Conservation (phyloP, 495 filamentous ascomycete species). For the Oleoguttula mirabilis region DNA sequence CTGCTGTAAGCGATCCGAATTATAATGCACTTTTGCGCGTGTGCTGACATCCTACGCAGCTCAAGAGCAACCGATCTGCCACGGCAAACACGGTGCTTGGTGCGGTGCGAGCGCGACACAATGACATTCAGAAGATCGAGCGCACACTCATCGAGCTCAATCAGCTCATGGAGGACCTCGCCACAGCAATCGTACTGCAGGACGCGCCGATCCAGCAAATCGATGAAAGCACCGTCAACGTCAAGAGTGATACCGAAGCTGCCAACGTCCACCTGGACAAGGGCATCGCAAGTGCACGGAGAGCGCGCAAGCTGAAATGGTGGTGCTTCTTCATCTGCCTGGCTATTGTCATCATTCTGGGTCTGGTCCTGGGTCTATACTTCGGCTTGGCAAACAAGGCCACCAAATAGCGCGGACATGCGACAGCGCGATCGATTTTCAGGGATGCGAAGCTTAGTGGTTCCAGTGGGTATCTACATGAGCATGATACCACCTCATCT, state of each 20-base stretch:
- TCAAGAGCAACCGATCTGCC: slow-evolving; percentile 55
- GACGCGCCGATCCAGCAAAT: slow-evolving; percentile 42
- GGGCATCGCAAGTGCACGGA: slow-evolving; percentile 45
- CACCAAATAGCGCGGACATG: too few species aligned
- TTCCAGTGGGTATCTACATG: too few species aligned
- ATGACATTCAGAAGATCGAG: slow-evolving; percentile 63
- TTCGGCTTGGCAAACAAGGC: slow-evolving; percentile 30
- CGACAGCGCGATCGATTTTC: too few species aligned
- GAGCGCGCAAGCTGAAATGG: slow-evolving; percentile 58
- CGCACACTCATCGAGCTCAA: slow-evolving; percentile 52
- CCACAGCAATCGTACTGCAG: slow-evolving; percentile 52
- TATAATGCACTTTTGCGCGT: not conserved
- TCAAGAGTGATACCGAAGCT: slow-evolving; percentile 43
- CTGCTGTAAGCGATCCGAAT: slow-evolving; percentile 59
- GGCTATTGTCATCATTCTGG: slow-evolving; percentile 36
- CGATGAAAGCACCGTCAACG: slow-evolving; percentile 44
- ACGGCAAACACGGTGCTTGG: slow-evolving; percentile 53
- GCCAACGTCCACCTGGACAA: slow-evolving; percentile 50
- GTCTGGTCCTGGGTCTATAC: slow-evolving; percentile 31
- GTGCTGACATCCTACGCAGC: slow-evolving; percentile 34
- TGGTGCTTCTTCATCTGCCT: slow-evolving; percentile 47
- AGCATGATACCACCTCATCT: too few species aligned
- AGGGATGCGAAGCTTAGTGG: too few species aligned
- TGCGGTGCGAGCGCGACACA: slow-evolving; percentile 62
- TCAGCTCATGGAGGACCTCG: slow-evolving; percentile 54